Base-by-base conservation (phyloP, 352 stramenopile species). In the Pythium vanterpoolii region DNA sequence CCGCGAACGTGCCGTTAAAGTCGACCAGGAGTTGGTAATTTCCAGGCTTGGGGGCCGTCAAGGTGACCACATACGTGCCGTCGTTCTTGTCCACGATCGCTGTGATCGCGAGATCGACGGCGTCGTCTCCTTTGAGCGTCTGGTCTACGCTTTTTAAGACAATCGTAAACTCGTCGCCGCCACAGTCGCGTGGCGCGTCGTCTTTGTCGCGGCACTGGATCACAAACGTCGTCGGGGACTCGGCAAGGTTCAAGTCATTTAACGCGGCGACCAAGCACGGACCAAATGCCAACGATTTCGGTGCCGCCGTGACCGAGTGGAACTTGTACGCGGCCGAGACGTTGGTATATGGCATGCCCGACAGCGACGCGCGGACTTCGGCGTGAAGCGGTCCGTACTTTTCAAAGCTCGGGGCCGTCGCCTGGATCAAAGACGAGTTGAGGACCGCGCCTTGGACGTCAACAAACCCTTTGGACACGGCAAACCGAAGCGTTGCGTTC, bases 111-210 rank as follows among this genome's bases (percentile, higher is more conserved):
- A 64, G 47, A 4, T 73, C 64, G 55, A 72, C 42, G 2, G 66
- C 66, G 14, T 78, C 66, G 44, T 83, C 68, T 45, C 61, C 50
- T 58, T 74, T 84, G 8, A 62, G 61, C 23, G 68, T 65, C 28
- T 72, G 62, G 6, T 86, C 79, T 1, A 58, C 23, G 23, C 59
- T 75, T 53, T 69, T 81, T 1, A 96, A 50, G 7, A 60, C 66
- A 27, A 98, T 79, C 23, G 68, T 79, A 66, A 98, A 99, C 56
- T 98, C 89, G 58, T 99, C 96, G 27, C 97, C 97, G 21, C 96
- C 96, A 48, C 91, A 98, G 33, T 96, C 84, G 19, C 96, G 92
- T 30, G 87, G 82, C 49, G 73, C 79, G 27, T 93, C 87, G 19
- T 91, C 76, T 68, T 94, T 96, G 66, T 98, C 94, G 31, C 93